These are phyloP conservation scores for Zymoseptoria crescenta DNA, from an alignment of 2,329 filamentous ascomycete genomes.

Conservation along the genomic window DNA sequence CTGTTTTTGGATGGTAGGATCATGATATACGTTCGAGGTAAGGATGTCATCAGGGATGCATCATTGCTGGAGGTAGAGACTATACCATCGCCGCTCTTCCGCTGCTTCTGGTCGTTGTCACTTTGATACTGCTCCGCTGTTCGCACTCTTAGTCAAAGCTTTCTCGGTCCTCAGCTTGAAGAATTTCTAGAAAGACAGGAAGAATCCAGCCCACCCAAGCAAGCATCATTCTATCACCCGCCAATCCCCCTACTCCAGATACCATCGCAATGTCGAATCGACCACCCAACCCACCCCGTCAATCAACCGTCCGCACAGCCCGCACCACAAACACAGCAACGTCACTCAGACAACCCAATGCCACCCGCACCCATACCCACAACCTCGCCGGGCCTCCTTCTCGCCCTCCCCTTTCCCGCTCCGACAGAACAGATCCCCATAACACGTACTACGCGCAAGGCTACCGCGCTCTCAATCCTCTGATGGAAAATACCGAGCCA, in stretches of 20 bases:
- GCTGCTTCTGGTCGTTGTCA: background rate
- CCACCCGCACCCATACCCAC: background rate
- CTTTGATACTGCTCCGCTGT: background rate
- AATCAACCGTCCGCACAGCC: conserved; percentile 4
- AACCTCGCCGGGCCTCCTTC: conserved; percentile 11
- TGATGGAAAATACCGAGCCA: conserved; percentile 17
- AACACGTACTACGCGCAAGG: conserved; percentile 22
- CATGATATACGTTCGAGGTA: background rate
- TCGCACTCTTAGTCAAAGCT: too few relatives aligned
- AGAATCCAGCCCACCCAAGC: background rate
- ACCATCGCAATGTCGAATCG: background rate
- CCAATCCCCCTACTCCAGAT: background rate
- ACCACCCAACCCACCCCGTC: background rate
- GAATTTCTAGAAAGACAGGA: background rate
- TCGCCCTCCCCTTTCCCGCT: background rate
- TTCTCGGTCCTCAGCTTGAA: too few relatives aligned
- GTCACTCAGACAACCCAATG: background rate
- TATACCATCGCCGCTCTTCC: background rate
- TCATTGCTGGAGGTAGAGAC: background rate
- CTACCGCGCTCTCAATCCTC: conserved; percentile 21
- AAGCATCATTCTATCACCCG: background rate
- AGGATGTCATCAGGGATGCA: background rate
- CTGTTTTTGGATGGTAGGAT: background rate
- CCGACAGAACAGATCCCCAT: conserved; percentile 12
- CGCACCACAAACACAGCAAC: conserved; percentile 5